phyloP scores from a whole-genome alignment of 2,329 filamentous ascomycete genomes.

The Fusarium sp. region DNA sequence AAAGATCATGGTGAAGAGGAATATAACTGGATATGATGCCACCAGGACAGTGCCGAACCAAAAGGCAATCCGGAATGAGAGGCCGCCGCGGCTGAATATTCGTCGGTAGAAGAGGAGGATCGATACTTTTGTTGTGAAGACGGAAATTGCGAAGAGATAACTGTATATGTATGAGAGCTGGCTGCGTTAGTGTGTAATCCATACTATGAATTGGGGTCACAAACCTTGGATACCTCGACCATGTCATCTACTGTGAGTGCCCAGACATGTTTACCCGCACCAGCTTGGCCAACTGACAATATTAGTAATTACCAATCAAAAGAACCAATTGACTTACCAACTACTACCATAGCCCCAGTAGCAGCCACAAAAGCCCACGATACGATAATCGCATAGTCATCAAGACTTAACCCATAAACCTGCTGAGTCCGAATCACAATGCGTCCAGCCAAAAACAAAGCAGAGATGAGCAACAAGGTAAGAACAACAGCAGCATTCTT shows the following conservation, averaged over 20 bases:
- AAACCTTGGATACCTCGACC: slow-evolving; percentile 10
- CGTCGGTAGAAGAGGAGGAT: slow-evolving; percentile 27
- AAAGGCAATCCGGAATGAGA: slow-evolving; percentile 5
- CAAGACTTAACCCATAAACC: slow-evolving; percentile 9
- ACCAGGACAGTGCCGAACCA: slow-evolving; percentile 11
- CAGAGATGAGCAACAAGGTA: slow-evolving; percentile 1
- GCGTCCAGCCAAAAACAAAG: background rate
- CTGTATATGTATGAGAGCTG: slow-evolving; percentile 17
- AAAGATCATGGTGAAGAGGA: slow-evolving; percentile 12
- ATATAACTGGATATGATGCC: slow-evolving; percentile 5
- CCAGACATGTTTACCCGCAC: slow-evolving; percentile 22
- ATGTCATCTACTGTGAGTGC: slow-evolving; percentile 6
- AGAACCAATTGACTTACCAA: background rate
- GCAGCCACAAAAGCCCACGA: slow-evolving; percentile 15
- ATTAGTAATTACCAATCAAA: background rate
- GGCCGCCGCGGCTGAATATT: background rate
- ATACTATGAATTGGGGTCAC: background rate
- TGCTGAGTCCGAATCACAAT: slow-evolving; percentile 11
- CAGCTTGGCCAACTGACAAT: background rate
- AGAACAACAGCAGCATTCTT: slow-evolving; percentile 18
- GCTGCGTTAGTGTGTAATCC: background rate
- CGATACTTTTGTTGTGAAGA: slow-evolving; percentile 20
- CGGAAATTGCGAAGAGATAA: slow-evolving; percentile 13
- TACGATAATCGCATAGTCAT: slow-evolving; percentile 18
- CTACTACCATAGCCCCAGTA: slow-evolving; percentile 4